These are phyloP conservation scores for Pseudogymnoascus sp. DNA, from an alignment of 2,329 filamentous ascomycete genomes.

Conservation along the genomic window DNA sequence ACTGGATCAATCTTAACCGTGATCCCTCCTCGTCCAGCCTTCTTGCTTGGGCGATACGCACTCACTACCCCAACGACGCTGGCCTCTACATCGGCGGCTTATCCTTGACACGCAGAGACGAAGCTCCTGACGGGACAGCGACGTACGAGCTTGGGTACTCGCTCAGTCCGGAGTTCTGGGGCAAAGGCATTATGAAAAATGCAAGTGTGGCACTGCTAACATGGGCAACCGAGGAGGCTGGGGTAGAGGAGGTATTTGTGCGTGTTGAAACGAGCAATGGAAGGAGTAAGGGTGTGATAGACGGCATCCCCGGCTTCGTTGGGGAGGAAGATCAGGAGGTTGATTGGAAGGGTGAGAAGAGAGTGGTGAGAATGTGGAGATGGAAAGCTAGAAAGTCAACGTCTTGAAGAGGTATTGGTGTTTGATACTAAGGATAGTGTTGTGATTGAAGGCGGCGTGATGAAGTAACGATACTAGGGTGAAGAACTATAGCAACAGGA, in stretches of 20 bases:
- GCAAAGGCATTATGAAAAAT: conserved; percentile 6
- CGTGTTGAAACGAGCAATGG: conserved; percentile 6
- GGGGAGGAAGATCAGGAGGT: neutral
- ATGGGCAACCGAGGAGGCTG: neutral
- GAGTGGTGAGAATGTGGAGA: conserved; percentile 3
- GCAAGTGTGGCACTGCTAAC: neutral
- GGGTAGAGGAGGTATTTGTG: conserved; percentile 4
- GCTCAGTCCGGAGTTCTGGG: conserved; percentile 5
- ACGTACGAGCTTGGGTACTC: conserved; percentile 9
- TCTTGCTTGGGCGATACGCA: conserved; percentile 1
- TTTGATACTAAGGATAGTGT: neutral
- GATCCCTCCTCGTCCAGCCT: neutral
- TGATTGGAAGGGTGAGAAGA: neutral
- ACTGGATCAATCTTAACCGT: neutral
- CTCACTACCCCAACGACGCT: neutral
- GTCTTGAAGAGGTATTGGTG: neutral
- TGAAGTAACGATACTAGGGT: neutral
- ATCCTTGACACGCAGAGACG: neutral
- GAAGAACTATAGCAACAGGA: neutral
- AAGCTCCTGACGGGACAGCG: neutral
- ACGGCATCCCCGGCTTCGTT: neutral
- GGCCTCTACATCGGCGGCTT: neutral
- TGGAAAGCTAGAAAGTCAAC: neutral
- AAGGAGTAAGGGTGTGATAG: conserved; percentile 3
- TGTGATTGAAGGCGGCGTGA: neutral